Evolutionary conservation across 768 basidiomycete genomes (phyloP), one percentile per base, ranked within the genome.

Genomic region (Boletus rubropictus): DNA sequence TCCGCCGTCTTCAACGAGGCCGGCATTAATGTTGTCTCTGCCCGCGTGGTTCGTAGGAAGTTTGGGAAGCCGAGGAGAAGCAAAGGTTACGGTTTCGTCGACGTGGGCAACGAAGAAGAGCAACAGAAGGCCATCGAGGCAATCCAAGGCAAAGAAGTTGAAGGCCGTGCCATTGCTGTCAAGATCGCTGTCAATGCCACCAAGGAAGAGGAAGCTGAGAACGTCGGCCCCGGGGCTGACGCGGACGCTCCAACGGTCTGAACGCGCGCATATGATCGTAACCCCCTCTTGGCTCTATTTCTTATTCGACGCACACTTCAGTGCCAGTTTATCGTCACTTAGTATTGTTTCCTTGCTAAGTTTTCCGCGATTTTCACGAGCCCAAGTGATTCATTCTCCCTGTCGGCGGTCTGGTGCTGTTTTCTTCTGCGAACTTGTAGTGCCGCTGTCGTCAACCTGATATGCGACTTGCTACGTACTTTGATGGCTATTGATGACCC

Each of bases 21-120:
- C 20, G 89, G 81, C 53, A 83, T 96, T 71, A 72, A 69, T 34
- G 88, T 95, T 55, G 74, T 78, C 62, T 86, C 86, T 56, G 93
- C 94, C 52, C 89, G 89, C 55, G 87, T 99, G 54, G 90, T 97
- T 58, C 82, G 84, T 64, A 78, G 84, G 62, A 81, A 84, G 59
- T 90, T 80, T 77, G 90, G 89, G 4, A 79, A 80, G 35, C 85
- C 86, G 61, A 80, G 86, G 66, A 87, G 82, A 69, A 90, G 87
- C 78, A 95, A 95, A 71, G 95, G 95, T 47, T 98, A 94, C 68
- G 95, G 92, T 43, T 99, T 99, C 62, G 95, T 99, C 63, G 94
- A 98, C 58, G 90, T 96, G 53, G 90, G 87, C 51, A 73, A 73
- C 56, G 85, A 92, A 68, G 87, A 82, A 58, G 83, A 93, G 69